Evolutionary conservation across 805 yeast genomes (phyloP).

Genomic region (Nakazawaea laoshanensis): DNA sequence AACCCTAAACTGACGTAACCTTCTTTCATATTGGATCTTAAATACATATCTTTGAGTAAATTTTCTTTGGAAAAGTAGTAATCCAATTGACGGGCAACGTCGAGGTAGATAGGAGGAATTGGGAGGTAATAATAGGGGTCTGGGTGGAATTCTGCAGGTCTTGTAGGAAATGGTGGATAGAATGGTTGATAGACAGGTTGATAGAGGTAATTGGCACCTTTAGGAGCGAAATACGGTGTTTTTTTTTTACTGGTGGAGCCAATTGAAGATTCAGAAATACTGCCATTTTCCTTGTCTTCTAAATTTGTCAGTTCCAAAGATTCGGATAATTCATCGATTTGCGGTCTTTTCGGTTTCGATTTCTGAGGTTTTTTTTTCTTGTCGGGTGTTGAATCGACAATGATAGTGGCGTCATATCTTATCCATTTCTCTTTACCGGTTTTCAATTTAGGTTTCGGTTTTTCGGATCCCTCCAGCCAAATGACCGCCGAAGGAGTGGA

Average conservation of each 20-base stretch:
- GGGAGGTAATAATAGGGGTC: too few species aligned
- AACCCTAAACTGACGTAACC: constrained; percentile 59
- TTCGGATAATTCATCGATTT: too few species aligned
- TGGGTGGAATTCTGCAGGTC: too few species aligned
- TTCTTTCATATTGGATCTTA: constrained; percentile 71
- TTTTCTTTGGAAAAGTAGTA: constrained; percentile 87
- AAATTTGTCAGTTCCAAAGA: too few species aligned
- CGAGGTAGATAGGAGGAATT: too few species aligned
- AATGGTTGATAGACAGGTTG: constrained; percentile 6
- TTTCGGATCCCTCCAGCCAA: not conserved
- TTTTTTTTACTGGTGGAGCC: too few species aligned
- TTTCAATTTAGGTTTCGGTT: constrained; percentile 4
- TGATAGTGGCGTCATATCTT: constrained; percentile 9
- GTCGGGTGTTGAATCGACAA: constrained; percentile 2
- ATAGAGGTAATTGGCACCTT: not conserved
- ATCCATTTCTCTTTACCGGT: constrained; percentile 11
- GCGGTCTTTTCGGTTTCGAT: constrained; percentile 1
- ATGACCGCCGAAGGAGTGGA: not conserved
- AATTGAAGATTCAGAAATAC: too few species aligned
- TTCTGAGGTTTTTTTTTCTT: not conserved
- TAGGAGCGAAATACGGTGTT: too few species aligned
- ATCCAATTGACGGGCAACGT: constrained; percentile 51
- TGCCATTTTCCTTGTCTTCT: too few species aligned
- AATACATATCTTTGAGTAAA: constrained; percentile 69
- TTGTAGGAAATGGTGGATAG: constrained; percentile 3